These are phyloP conservation scores for Aspergillus thermomutatus DNA, from an alignment of 2,329 filamentous ascomycete genomes.

Conservation along the genomic window DNA sequence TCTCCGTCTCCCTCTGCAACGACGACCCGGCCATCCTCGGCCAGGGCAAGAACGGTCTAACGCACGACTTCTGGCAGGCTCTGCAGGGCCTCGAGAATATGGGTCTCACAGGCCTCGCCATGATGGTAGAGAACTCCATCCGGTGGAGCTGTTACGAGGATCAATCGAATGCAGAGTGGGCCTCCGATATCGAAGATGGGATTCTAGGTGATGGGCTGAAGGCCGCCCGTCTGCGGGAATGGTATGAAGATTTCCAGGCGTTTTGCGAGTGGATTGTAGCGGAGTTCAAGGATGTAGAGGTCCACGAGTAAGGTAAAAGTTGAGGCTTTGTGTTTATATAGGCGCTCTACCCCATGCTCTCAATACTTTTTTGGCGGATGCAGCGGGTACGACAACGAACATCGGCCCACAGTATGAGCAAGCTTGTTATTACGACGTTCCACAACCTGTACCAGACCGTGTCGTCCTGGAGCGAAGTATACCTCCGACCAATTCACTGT, in stretches of 20 bases:
- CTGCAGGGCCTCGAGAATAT: conserved; percentile 90
- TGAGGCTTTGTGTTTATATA: not conserved
- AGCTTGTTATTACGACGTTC: not conserved
- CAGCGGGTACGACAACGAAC: not conserved
- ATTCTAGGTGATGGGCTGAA: conserved; percentile 68
- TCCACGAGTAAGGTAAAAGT: conserved; percentile 31
- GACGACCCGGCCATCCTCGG: conserved; percentile 89
- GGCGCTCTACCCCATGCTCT: not conserved
- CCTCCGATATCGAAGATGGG: conserved; percentile 68
- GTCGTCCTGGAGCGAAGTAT: not conserved
- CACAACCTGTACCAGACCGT: not conserved
- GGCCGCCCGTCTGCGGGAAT: conserved; percentile 70
- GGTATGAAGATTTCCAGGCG: conserved; percentile 78
- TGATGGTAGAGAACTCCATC: conserved; percentile 87
- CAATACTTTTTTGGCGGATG: not conserved
- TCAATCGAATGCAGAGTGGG: conserved; percentile 67
- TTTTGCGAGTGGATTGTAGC: conserved; percentile 88
- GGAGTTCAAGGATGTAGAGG: conserved; percentile 61
- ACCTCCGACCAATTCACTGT: not conserved
- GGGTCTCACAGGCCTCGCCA: conserved; percentile 79
- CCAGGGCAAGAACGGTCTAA: conserved; percentile 76
- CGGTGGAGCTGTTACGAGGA: conserved; percentile 89
- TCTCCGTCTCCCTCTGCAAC: conserved; percentile 80
- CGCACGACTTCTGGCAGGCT: conserved; percentile 91
- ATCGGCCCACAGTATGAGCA: not conserved